Evolutionary conservation across 192 early-diverging fungal genomes (phyloP), one percentile per base, ranked within the genome.

Genomic region (Lobosporangium transversale): DNA sequence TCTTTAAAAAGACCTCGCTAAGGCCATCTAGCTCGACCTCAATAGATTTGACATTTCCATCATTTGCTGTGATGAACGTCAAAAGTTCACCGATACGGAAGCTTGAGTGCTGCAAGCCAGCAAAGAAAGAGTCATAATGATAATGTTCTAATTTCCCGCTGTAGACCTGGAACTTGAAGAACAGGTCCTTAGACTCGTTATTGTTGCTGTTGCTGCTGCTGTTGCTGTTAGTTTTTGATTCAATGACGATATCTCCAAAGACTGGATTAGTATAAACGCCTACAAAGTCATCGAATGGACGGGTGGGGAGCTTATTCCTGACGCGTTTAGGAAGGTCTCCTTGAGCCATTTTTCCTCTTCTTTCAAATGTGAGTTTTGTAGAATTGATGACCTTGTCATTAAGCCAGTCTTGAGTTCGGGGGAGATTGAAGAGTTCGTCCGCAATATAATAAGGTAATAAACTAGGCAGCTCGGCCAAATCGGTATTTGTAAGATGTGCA

Each of bases 371-470:
- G 2, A 30, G 21, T 9, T 27, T 0, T 0, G 50, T 48, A 2
- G 0, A 3, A 10, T 48, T 43, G 37, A 40, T 0, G 3, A 29
- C 27, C 17, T 21, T 48, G 1, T 23, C 26, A 20, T 7, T 20
- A 17, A 63, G 9, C 61, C 61, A 63, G 18, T 53, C 61, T 31
- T 63, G 48, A 24, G 61, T 63, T 21, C 36, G 4, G 21, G 50
- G 50, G 2, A 53, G 15, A 17, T 48, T 44, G 21, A 63, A 27
- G 26, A 63, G 21, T 40, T 63, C 44, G 36, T 63, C 61, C 23
- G 36, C 35, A 26, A 63, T 51, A 27, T 53, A 53, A 32, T 63
- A 51, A 0, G 36, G 21, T 10, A 53, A 18, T 17, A 48, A 4
- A 17, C 0, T 11, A 0, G 49, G 11, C 26, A 63, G 50, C 4